A percentile compares a stretch with the other conserved stretches of the same genome.
Evolutionary conservation across 2,329 filamentous ascomycete species (phyloP).

Genomic region (Zymoseptoria crescenta): DNA sequence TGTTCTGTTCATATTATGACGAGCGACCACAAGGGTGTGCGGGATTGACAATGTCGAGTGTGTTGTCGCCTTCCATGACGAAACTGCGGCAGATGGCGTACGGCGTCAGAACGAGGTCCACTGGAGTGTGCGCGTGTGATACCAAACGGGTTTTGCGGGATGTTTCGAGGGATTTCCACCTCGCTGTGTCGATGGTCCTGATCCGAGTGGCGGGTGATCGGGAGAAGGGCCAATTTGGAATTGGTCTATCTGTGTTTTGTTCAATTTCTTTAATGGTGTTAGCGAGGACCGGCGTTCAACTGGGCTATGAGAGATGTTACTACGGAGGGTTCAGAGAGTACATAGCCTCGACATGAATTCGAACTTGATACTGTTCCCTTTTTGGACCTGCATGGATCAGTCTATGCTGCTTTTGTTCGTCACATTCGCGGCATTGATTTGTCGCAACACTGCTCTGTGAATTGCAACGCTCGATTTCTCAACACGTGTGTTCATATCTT

Average conservation of each 20-base stretch:
- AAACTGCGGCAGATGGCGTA: conserved; percentile 4
- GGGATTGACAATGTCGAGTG: not conserved
- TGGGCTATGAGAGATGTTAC: conserved; percentile 8
- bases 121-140: conserved; percentile 10
- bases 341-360: conserved; percentile 9
- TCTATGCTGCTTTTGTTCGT: too few relatives aligned
- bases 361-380: not conserved
- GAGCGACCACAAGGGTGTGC: not conserved
- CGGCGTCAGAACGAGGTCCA: conserved; percentile 7
- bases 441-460: not conserved
- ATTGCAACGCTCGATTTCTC: not conserved
- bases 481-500: not conserved
- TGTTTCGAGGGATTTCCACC: not conserved
- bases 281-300: conserved; percentile 5
- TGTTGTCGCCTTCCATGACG: not conserved
- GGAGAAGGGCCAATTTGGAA: not conserved
- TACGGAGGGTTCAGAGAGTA: conserved; percentile 7
- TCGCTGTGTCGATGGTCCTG: not conserved
- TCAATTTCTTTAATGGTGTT: conserved; percentile 2
- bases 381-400: not conserved
- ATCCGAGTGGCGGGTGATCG: not conserved
- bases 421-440: not conserved
- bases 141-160: conserved; percentile 8
- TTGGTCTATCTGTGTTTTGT: conserved; percentile 1
- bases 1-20: not conserved